Base-by-base conservation (phyloP, 2,329 filamentous ascomycete genomes). In the Camillea tinctor region DNA sequence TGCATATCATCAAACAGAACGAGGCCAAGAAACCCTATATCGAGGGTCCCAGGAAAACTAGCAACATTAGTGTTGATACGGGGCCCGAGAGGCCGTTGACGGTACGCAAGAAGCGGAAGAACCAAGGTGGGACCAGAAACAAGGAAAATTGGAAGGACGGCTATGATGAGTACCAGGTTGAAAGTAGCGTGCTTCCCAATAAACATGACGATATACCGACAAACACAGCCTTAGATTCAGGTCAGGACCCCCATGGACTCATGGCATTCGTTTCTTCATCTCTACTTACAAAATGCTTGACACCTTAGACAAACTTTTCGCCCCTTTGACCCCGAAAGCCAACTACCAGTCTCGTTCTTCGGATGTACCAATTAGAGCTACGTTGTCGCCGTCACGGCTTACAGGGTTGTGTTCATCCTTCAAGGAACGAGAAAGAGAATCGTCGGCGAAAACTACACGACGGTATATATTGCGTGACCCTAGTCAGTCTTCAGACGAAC, bases 1-100 rank as follows among this genome's bases (percentile, higher is more conserved):
- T 72, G 48, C 68, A 64, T 56, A 66, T 72, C 55, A 65, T 68
- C 61, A 72, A 72, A 60, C 65, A 59, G 50, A 65, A 63, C 21
- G 69, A 67, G 56, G 67, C 65, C 5, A 66, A 66, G 55, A 65
- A 69, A 58, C 62, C 67, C 56, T 62, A 58, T 49, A 62, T 52
- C 22, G 55, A 49, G n/a, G 58, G 54, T 13, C 63, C 59, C 19
- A 69, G 70, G 48, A 64, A 66, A 15, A 56, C 57, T 20, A 70
- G 66, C 55, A 64, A 51, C 30, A 64, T 59, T 22, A 71, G 68
- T 55, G 22, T 68, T 30, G 62, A 68, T 26, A 57, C 60, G 36
- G 66, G 64, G 3, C 66, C 65, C 30, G 63, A 69, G 48, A 58
- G 58, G 24, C 68, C 70, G 50, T 60, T 72, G 56, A 71, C 65